These are phyloP conservation scores for Eimeria brunetti DNA, from an alignment of 169 alveolate species.

Conservation along the genomic window DNA sequence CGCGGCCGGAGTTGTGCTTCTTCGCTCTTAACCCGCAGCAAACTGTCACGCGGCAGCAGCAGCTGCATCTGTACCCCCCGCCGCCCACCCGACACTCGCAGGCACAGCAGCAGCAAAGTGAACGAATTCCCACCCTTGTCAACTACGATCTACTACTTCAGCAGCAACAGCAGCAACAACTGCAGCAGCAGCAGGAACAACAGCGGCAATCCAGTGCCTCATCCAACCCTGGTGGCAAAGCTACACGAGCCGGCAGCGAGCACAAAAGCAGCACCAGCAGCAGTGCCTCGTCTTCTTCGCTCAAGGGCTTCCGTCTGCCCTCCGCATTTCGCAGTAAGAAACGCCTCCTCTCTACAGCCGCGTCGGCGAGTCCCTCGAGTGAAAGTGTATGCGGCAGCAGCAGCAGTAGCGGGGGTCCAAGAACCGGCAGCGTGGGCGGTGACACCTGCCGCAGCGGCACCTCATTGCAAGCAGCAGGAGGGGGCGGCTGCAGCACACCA, in stretches of 20 bases:
- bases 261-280: conserved; percentile 10
- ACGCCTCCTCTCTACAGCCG: background rate
- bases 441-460: background rate
- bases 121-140: conserved; percentile 24
- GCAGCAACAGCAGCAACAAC: conserved; percentile 43
- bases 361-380: background rate
- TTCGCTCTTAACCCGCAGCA: conserved; percentile 64
- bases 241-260: background rate
- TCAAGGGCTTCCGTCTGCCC: conserved; percentile 51
- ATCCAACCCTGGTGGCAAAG: conserved; percentile 5
- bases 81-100: conserved; percentile 51
- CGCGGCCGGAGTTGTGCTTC: conserved; percentile 83
- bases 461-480: conserved; percentile 11
- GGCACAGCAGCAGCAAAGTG: background rate
- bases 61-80: conserved; percentile 48
- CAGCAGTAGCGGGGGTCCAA: background rate
- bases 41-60: conserved; percentile 64
- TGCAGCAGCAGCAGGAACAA: conserved; percentile 4
- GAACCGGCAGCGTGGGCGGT: background rate
- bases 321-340: conserved; percentile 52
- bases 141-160: conserved; percentile 32
- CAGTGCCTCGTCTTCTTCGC: conserved; percentile 36
- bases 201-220: background rate
- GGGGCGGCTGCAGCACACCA: background rate
- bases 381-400: conserved; percentile 44